These are phyloP conservation scores for Symbiodinium natans DNA, from an alignment of 73 alveolate genomes.

Conservation along the genomic window DNA sequence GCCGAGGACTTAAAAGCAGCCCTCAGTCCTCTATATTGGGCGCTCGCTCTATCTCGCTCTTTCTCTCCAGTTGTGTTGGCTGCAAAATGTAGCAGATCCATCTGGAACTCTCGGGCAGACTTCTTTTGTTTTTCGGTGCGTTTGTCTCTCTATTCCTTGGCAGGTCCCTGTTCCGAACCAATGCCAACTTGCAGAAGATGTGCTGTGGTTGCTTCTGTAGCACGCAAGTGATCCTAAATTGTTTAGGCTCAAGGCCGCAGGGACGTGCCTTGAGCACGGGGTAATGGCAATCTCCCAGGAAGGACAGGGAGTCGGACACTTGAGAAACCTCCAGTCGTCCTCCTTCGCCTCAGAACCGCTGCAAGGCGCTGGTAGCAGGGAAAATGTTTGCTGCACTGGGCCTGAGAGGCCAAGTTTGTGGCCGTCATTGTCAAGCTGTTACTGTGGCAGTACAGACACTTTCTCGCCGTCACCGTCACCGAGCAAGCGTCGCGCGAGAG, in stretches of 20 bases:
- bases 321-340: not conserved
- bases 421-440: not conserved
- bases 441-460: not conserved
- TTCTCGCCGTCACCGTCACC: conserved; percentile 10
- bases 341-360: not conserved
- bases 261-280: not conserved
- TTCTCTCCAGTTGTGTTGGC: too few species aligned
- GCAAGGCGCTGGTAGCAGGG: not conserved
- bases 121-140: too few species aligned
- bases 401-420: not conserved
- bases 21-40: not conserved
- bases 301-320: not conserved
- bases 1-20: not conserved
- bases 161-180: not conserved
- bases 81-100: too few species aligned
- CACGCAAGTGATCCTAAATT: too few species aligned
- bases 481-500: not conserved
- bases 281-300: not conserved
- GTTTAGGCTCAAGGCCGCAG: not conserved
- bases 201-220: too few species aligned
- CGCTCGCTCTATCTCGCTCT: too few species aligned
- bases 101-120: too few species aligned
- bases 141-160: not conserved
- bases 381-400: not conserved
- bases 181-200: too few species aligned